phyloP scores from a whole-genome alignment of 2,329 filamentous ascomycete genomes.

The Colletotrichum limetticola region DNA sequence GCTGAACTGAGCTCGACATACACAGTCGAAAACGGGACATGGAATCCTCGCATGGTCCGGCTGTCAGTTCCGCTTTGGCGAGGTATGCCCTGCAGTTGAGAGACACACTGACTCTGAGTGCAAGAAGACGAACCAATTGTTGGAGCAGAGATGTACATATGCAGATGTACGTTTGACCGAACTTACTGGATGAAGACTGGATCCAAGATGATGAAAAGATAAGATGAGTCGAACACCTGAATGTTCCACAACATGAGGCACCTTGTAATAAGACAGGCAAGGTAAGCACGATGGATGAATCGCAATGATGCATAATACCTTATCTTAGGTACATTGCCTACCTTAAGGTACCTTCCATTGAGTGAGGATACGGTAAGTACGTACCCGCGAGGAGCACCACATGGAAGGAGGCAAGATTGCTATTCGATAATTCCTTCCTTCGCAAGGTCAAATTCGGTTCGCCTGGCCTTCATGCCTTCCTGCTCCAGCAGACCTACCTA shows the following conservation, averaged over 20 bases:
- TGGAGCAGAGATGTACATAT: neutral
- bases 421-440: slow-evolving; percentile 7
- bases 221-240: neutral
- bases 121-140: neutral
- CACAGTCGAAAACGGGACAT: neutral
- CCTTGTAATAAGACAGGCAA: neutral
- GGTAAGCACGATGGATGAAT: neutral
- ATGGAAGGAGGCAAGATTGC: slow-evolving; percentile 19
- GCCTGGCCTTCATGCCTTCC: neutral
- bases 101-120: neutral
- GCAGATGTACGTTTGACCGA: neutral
- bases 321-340: neutral
- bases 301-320: neutral
- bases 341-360: neutral
- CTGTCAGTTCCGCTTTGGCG: neutral
- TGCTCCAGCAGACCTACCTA: neutral
- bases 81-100: neutral
- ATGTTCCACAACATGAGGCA: neutral
- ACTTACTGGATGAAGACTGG: neutral
- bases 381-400: slow-evolving; percentile 6
- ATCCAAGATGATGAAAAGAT: neutral
- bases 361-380: neutral
- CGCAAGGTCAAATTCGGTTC: neutral
- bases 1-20: neutral
- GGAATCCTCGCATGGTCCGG: neutral